Base-by-base conservation (phyloP, 2,329 filamentous ascomycete genomes). In the Phyllosticta paracitricarpa region DNA sequence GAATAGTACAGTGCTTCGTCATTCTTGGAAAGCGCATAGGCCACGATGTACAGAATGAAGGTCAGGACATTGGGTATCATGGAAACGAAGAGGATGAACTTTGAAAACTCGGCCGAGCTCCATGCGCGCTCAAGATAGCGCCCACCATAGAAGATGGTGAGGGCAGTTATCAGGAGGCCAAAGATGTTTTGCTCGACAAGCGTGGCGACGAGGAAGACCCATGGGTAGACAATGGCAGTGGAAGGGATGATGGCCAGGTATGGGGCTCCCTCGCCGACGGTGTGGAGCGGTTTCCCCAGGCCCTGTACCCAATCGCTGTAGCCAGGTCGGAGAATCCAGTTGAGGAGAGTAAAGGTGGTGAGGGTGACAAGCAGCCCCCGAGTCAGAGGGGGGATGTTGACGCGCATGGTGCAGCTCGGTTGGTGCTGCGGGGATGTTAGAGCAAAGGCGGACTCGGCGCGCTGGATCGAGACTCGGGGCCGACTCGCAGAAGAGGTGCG, bases 91-190 rank as follows among this genome's bases (percentile, higher is more conserved):
- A 89, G 78, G 56, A 97, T 79, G 73, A 97, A 97, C 76, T 96
- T 97, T 69, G 86, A 90, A 73, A 97, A 90, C 74, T 97, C 93
- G 62, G 83, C 84, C 26, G 90, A 93, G 33, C 91, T 92, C 94
- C 93, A 99, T 35, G 94, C 93, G 70, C 94, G 83, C 81, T 99
- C 94, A 24, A 99, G 84, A 74, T 99, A 99, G 68, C 91, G 86
- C 9, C 94, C 94, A 61, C 93, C 93, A 77, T 96, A 90, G 75
- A 92, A 96, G 59, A 97, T 77, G 0, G 92, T 92, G 53, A 87
- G 78, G 28, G 82, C 86, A 56, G 90, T 91, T 62, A 96, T 84
- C 26, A 84, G 77, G 53, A 97, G 81, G 10, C 91, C 96, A 70
- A 96, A 89, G 68, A 97, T 80, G 73, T 97, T 97, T 75, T 90